phyloP scores from a whole-genome alignment of 768 basidiomycete genomes.

The Tylopilus sp. region DNA sequence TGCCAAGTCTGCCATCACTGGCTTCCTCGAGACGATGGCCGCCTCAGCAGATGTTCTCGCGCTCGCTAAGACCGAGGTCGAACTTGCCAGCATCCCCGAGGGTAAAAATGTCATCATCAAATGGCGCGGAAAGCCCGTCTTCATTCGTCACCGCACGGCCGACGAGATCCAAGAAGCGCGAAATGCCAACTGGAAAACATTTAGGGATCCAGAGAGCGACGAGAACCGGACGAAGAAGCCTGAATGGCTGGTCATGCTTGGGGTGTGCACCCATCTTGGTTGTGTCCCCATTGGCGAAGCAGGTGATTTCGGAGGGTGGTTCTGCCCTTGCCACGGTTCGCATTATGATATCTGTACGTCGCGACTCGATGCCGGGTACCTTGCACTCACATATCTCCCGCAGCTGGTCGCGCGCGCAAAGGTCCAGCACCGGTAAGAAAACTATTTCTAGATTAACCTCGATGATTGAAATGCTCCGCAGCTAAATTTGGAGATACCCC shows the following conservation, averaged over 20 bases:
- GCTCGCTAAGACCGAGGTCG: slow-evolving; percentile 96
- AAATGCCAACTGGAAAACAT: slow-evolving; percentile 72
- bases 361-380: neutral
- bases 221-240: slow-evolving; percentile 88
- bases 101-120: slow-evolving; percentile 97
- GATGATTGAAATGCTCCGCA: slow-evolving; percentile 28
- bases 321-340: slow-evolving; percentile 99
- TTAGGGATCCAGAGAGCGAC: slow-evolving; percentile 92
- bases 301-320: slow-evolving; percentile 98
- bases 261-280: slow-evolving; percentile 96
- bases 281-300: slow-evolving; percentile 98
- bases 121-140: slow-evolving; percentile 99
- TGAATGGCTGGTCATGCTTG: slow-evolving; percentile 93
- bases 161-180: slow-evolving; percentile 94
- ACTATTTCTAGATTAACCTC: neutral
- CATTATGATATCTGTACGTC: slow-evolving; percentile 92
- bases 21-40: slow-evolving; percentile 94
- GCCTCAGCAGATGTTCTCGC: slow-evolving; percentile 98
- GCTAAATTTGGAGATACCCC: slow-evolving; percentile 94
- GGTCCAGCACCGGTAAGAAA: slow-evolving; percentile 89
- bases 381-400: slow-evolving; percentile 13
- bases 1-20: slow-evolving; percentile 90
- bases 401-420: slow-evolving; percentile 92
- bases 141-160: slow-evolving; percentile 93
- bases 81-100: slow-evolving; percentile 86